A percentile compares a stretch with the other conserved stretches of the same genome.
These are phyloP conservation scores for Pyrenochaeta sp. DNA, from an alignment of 2,329 filamentous ascomycete species.

Conservation along the genomic window DNA sequence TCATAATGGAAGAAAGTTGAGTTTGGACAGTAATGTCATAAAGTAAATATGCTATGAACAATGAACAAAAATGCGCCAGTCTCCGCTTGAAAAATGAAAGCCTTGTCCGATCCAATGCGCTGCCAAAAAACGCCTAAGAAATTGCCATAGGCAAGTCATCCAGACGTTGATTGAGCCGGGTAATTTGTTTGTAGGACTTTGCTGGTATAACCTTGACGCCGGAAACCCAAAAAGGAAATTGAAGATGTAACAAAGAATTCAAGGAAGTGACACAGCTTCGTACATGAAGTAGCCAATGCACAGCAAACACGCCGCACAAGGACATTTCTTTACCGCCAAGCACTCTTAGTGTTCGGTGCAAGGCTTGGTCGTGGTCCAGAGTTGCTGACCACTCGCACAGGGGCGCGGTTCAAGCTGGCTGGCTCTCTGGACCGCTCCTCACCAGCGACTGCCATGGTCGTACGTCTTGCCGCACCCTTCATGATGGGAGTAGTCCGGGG, in stretches of 20 bases:
- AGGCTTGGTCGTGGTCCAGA: conserved; percentile 40
- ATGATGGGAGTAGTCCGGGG: conserved; percentile 66
- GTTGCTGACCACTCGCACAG: conserved; percentile 42
- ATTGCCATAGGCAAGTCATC: conserved; percentile 1
- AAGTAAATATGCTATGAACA: not conserved
- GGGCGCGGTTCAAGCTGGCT: conserved; percentile 35
- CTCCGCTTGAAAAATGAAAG: not conserved
- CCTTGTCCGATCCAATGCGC: not conserved
- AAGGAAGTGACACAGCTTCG: too few species aligned
- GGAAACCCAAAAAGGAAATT: not conserved
- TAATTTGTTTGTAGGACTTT: too few species aligned
- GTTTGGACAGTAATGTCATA: not conserved
- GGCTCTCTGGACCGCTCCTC: conserved; percentile 40
- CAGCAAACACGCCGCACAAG: conserved; percentile 3
- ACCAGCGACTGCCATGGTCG: conserved; percentile 42
- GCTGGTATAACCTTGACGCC: too few species aligned
- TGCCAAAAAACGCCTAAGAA: not conserved
- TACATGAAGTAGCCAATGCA: too few species aligned
- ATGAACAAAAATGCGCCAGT: not conserved
- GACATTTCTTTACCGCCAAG: conserved; percentile 38
- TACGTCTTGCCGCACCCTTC: conserved; percentile 56
- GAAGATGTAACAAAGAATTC: conserved; percentile 1
- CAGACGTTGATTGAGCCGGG: not conserved
- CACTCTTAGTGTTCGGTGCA: conserved; percentile 37
- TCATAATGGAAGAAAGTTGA: too few species aligned